Evolutionary conservation across 2,329 filamentous ascomycete genomes (phyloP).

Genomic region (Aureobasidium melanogenum): DNA sequence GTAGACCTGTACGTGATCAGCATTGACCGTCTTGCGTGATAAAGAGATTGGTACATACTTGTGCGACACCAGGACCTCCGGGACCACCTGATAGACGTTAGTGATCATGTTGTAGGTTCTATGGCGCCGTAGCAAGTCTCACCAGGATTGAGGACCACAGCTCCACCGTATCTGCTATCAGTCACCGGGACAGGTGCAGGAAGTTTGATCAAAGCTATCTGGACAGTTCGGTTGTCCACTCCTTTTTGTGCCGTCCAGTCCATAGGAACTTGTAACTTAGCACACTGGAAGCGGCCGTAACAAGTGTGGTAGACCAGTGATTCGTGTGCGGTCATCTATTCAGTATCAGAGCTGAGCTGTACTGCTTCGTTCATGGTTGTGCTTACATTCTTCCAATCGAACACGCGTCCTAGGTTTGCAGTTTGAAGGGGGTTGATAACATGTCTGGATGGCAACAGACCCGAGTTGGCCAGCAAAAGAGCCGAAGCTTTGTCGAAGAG

Average conservation of each 20-base stretch:
- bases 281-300: conserved; percentile 38
- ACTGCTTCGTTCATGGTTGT: background rate
- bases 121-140: background rate
- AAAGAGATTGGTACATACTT: background rate
- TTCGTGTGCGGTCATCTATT: background rate
- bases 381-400: background rate
- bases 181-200: conserved; percentile 32
- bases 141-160: conserved; percentile 37
- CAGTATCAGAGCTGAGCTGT: background rate
- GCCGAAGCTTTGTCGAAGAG: background rate
- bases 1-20: conserved; percentile 21
- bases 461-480: background rate
- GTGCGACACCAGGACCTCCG: conserved; percentile 33
- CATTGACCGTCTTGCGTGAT: background rate
- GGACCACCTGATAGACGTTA: conserved; percentile 26
- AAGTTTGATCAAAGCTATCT: conserved; percentile 36
- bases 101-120: no score
- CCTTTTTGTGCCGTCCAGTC: conserved; percentile 30
- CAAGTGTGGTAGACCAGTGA: conserved; percentile 24
- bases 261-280: conserved; percentile 40
- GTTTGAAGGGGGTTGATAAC: background rate
- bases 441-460: background rate
- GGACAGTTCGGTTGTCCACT: conserved; percentile 26
- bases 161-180: conserved; percentile 38
- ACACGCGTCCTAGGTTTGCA: background rate